These are phyloP conservation scores for Talaromyces sp. DNA, from an alignment of 2,329 filamentous ascomycete genomes.

Conservation along the genomic window DNA sequence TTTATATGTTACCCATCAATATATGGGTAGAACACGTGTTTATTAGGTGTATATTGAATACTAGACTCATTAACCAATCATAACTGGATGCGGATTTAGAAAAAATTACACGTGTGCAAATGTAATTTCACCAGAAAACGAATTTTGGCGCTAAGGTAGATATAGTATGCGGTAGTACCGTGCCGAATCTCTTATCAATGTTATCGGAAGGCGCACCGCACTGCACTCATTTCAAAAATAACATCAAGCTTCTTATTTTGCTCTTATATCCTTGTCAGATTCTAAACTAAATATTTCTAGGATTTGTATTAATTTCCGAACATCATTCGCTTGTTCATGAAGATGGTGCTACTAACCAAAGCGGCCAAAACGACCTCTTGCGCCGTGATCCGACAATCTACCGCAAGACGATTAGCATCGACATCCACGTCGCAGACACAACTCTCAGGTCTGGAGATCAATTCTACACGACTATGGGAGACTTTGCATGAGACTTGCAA, in stretches of 20 bases:
- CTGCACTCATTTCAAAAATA: background rate
- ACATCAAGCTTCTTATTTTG: background rate
- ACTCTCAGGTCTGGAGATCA: constrained; percentile 30
- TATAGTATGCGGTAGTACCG: too few species aligned
- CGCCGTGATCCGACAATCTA: background rate
- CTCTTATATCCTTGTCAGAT: background rate
- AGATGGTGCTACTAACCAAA: background rate
- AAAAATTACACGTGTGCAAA: too few species aligned
- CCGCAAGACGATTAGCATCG: background rate
- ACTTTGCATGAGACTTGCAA: constrained; percentile 34
- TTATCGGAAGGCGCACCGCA: background rate
- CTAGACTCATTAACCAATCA: too few species aligned
- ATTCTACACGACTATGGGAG: constrained; percentile 30
- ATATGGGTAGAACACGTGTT: too few species aligned
- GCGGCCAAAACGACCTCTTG: background rate
- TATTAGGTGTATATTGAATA: too few species aligned
- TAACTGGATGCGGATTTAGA: too few species aligned
- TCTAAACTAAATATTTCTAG: background rate
- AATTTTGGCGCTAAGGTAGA: too few species aligned
- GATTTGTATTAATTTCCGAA: background rate
- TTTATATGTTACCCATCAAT: too few species aligned
- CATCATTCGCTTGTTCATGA: background rate
- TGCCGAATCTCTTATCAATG: background rate
- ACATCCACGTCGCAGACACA: background rate
- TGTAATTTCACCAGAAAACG: too few species aligned